These are phyloP conservation scores for Phytophthora megakarya DNA, from an alignment of 352 stramenopile genomes.

Conservation along the genomic window DNA sequence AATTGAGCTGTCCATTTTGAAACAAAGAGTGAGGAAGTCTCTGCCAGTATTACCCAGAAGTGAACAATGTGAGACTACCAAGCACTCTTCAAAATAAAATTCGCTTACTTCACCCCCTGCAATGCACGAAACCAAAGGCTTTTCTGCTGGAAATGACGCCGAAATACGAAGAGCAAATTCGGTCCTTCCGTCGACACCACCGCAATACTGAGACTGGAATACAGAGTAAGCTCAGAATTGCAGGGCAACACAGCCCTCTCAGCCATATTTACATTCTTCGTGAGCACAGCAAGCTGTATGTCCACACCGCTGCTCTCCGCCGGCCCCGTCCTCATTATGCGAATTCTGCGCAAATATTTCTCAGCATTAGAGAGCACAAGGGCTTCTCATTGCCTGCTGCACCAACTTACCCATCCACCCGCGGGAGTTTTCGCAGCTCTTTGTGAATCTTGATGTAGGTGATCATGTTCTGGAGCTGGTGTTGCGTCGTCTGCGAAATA, in stretches of 20 bases:
- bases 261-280: conserved; percentile 38
- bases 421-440: conserved; percentile 49
- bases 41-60: conserved; percentile 30
- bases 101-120: conserved; percentile 47
- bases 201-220: conserved; percentile 37
- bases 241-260: background rate
- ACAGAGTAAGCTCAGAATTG: background rate
- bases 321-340: conserved; percentile 37
- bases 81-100: background rate
- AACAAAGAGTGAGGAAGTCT: conserved; percentile 43
- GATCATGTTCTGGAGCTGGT: conserved; percentile 71
- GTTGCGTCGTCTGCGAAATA: conserved; percentile 43
- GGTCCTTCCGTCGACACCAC: conserved; percentile 43
- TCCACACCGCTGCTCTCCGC: conserved; percentile 29
- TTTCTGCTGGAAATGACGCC: conserved; percentile 43
- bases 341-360: conserved; percentile 22
- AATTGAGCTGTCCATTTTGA: conserved; percentile 43
- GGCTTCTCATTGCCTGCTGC: background rate
- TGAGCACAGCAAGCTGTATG: conserved; percentile 44
- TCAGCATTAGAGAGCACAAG: conserved; percentile 12
- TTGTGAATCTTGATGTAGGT: conserved; percentile 53
- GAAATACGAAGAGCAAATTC: conserved; percentile 53
- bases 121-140: conserved; percentile 53
- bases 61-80: background rate
- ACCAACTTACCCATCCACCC: conserved; percentile 58